Evolutionary conservation across 169 alveolate species (phyloP), one percentile per base, ranked within the genome.

Genomic region (Plasmodium chabaudi): DNA sequence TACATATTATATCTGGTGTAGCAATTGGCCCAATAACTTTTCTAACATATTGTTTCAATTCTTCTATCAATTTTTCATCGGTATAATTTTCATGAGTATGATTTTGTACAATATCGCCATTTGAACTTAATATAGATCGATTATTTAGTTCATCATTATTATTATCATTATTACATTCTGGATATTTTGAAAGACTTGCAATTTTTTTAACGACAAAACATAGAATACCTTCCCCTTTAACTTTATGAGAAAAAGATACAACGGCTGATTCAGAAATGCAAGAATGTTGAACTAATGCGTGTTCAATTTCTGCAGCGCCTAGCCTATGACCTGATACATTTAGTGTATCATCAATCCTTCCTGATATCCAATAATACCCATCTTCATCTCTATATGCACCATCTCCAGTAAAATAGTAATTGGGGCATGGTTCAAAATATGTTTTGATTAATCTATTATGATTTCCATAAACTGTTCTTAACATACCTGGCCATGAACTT

Each of bases 261-360:
- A 96, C 98, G 1, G 99, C 99, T 25, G 98, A 97, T 87, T 97
- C 99, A 19, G 98, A 94, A 19, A 96, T 97, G 42, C 71, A 74
- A 44, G 84, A 61, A 67, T 96, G 97, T 88, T 94, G 97, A 34
- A 96, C 97, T 61, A 97, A 87, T 27, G 98, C 98, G 61, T 95
- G 97, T 88, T 97, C 99, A 49, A 97, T 95, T 74, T 97, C 99
- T 1, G 98, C 99, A 5, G 98, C 95, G 55, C 98, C 96, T 42
- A 97, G 93, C 25, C 99, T 93, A 88, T 97, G 99, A 0, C 99
- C 98, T 3, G 98, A 93, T 49, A 97, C 98, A 82, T 97, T 97
- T 75, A 97, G 93, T 0, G 98, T 98, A 87, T 98, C 99, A 88
- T 98, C 99, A 42, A 97, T 94, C 42, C 99, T 92, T 42, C 99